Evolutionary conservation across 108 stramenopile genomes (phyloP).

Genomic region (Heterococcus sp.): DNA sequence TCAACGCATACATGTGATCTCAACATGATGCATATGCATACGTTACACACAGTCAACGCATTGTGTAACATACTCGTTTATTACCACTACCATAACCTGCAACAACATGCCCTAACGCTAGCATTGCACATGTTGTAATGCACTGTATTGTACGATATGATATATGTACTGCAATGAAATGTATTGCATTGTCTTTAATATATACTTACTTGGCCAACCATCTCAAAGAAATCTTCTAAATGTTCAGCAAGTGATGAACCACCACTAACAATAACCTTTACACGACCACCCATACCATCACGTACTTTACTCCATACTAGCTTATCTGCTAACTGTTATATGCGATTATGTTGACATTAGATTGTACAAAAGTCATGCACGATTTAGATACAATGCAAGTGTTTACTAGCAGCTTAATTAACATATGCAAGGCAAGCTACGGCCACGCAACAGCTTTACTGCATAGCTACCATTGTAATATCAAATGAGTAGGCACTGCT

Average conservation of each 20-base stretch:
- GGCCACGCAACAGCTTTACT: background rate
- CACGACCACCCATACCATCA: slow-evolving; percentile 80
- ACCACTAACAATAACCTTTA: slow-evolving; percentile 76
- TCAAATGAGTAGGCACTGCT: no score
- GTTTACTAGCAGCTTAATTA: no score
- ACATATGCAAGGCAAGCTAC: background rate
- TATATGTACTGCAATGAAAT: background rate
- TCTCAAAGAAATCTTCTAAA: slow-evolving; percentile 82
- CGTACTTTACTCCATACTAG: slow-evolving; percentile 84
- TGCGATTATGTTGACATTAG: background rate
- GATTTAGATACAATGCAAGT: background rate
- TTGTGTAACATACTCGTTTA: no score
- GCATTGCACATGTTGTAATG: no score
- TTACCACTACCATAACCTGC: no score
- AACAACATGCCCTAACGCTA: no score
- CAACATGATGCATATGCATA: no score
- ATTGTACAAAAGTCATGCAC: background rate
- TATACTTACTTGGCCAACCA: slow-evolving; percentile 61
- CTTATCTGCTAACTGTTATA: slow-evolving; percentile 64
- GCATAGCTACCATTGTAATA: no score
- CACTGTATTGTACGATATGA: background rate
- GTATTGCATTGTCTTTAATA: background rate
- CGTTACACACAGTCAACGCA: no score
- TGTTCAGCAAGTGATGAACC: slow-evolving; percentile 80
- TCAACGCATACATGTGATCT: no score